Evolutionary conservation across 176 grass and related monocot genomes (phyloP).

Genomic region (Oryza officinalis): DNA sequence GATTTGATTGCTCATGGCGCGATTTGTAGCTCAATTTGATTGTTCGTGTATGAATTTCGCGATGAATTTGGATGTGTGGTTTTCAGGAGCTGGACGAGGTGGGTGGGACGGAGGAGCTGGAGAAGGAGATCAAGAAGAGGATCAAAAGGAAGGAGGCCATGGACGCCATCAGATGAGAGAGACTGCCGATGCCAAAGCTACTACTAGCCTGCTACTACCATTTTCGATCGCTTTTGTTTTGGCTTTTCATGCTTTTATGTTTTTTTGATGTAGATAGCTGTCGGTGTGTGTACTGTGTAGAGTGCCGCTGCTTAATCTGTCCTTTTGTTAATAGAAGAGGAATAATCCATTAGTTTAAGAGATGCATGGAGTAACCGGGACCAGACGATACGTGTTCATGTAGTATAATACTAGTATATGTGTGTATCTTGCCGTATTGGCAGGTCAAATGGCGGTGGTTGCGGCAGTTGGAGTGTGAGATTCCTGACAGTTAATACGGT

Average conservation of each 20-base stretch:
- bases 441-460: neutral
- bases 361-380: neutral
- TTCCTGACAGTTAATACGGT: constrained; percentile 13
- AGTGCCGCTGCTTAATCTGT: neutral
- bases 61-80: neutral
- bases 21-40: neutral
- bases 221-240: neutral
- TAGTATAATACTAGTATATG: too few species aligned
- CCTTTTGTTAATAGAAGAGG: neutral
- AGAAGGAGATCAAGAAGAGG: constrained; percentile 76
- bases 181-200: neutral
- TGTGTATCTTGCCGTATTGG: neutral
- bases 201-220: neutral
- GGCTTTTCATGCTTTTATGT: neutral
- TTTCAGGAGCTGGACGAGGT: constrained; percentile 77
- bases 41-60: neutral
- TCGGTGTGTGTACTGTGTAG: neutral
- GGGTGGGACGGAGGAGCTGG: constrained; percentile 70
- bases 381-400: neutral
- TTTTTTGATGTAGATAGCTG: neutral
- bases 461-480: neutral
- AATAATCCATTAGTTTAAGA: neutral
- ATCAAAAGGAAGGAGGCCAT: constrained; percentile 46
- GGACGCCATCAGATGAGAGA: neutral
- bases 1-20: neutral